Evolutionary conservation across 2,329 filamentous ascomycete genomes (phyloP).

Genomic region (Tolypocladium endophyticum): DNA sequence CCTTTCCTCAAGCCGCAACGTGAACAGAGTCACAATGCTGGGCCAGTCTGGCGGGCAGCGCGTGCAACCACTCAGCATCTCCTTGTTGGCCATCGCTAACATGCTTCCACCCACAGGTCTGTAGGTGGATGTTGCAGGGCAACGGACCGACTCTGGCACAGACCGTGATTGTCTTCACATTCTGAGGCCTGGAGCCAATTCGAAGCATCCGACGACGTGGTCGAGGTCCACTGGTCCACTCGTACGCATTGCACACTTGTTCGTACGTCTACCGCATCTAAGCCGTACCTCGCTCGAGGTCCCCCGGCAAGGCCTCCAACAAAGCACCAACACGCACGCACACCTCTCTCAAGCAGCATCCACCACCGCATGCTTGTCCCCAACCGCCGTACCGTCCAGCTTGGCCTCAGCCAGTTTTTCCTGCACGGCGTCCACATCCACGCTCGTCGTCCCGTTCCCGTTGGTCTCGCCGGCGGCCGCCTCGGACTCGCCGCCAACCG

Average conservation of each 20-base stretch:
- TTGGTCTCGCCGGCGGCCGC: background rate
- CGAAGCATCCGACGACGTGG: background rate
- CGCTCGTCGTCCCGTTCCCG: conserved; percentile 1
- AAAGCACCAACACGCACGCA: background rate
- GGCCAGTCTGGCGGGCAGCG: background rate
- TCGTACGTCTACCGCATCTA: background rate
- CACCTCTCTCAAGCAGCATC: background rate
- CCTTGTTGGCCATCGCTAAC: background rate
- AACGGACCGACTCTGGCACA: background rate
- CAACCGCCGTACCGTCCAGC: background rate
- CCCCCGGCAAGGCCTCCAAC: background rate
- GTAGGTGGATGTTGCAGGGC: background rate
- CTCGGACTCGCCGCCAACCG: background rate
- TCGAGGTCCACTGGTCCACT: background rate
- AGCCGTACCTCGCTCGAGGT: background rate
- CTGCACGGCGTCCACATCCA: conserved; percentile 11
- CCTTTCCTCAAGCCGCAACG: background rate
- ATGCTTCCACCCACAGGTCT: background rate
- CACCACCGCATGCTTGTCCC: background rate
- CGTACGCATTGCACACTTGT: background rate
- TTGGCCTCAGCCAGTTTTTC: conserved; percentile 14
- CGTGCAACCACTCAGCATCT: background rate
- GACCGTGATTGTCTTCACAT: background rate
- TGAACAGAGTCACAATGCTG: background rate
- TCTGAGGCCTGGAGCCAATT: background rate